A percentile compares a stretch with the other conserved stretches of the same genome.
Conservation (phyloP, 75 land plant genomes). For the Picea sitchensis region DNA sequence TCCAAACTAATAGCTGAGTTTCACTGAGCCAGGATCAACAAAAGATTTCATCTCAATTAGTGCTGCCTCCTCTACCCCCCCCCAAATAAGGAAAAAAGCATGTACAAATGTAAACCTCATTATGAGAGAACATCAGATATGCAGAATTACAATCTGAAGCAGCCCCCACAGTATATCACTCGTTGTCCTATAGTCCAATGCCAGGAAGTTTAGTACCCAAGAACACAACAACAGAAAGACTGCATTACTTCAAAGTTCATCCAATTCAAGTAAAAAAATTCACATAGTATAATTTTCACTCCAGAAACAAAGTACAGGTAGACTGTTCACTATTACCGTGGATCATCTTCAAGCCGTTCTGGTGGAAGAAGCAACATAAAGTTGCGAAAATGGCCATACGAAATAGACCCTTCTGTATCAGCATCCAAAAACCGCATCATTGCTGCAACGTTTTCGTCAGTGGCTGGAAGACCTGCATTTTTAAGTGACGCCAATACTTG, state of each 20-base stretch:
- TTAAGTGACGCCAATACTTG: constrained; percentile 73
- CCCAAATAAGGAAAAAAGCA: not conserved
- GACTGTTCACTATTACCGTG: constrained; percentile 41
- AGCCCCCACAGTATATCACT: not conserved
- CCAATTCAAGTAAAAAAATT: not conserved
- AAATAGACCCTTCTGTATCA: constrained; percentile 72
- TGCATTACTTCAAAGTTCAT: not conserved
- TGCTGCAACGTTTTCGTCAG: constrained; percentile 88
- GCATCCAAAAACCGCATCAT: constrained; percentile 90
- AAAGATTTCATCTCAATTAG: not conserved
- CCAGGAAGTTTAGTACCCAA: not conserved
- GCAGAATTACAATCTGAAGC: not conserved
- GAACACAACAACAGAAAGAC: not conserved
- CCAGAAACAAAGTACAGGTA: not conserved
- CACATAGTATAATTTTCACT: not conserved
- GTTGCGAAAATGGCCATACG: constrained; percentile 94
- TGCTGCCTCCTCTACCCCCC: not conserved
- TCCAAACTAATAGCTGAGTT: no score
- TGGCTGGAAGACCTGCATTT: constrained; percentile 91
- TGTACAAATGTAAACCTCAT: not conserved
- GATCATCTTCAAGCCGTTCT: constrained; percentile 90
- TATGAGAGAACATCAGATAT: not conserved
- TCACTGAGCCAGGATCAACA: not conserved
- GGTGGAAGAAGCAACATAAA: constrained; percentile 94
- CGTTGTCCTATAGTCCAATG: not conserved